Evolutionary conservation across 78 protist genomes (phyloP).

Genomic region (Dictyostelium intermedium): DNA sequence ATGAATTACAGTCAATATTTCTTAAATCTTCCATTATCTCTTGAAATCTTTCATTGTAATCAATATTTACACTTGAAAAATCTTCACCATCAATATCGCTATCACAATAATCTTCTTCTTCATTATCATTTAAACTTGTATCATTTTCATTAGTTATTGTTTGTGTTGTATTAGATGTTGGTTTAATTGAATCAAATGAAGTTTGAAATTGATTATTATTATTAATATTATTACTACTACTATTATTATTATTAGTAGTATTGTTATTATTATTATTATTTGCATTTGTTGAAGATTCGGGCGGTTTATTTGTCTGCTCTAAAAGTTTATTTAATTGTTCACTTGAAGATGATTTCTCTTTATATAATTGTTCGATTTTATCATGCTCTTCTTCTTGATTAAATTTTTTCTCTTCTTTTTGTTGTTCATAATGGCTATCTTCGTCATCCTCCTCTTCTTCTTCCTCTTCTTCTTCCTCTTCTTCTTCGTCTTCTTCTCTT

Average conservation of each 20-base stretch:
- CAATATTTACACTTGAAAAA: slow-evolving; percentile 48
- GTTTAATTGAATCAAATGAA: not conserved
- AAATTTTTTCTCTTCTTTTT: not conserved
- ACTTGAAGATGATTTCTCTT: not conserved
- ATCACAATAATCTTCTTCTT: slow-evolving; percentile 74
- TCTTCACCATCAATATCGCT: slow-evolving; percentile 82
- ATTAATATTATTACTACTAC: no score
- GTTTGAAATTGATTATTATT: not conserved
- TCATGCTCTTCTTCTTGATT: slow-evolving; percentile 9
- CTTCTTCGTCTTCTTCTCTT: not conserved
- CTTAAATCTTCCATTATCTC: slow-evolving; percentile 75
- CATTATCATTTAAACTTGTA: not conserved
- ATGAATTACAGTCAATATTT: slow-evolving; percentile 55
- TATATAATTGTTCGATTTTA: slow-evolving; percentile 29
- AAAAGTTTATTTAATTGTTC: not conserved
- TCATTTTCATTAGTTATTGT: not conserved
- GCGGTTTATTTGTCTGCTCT: not conserved
- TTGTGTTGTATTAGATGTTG: not conserved
- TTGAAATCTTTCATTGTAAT: slow-evolving; percentile 75
- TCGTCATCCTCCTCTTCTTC: not conserved
- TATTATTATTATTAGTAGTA: no score
- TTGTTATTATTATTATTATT: not conserved
- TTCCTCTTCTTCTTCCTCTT: not conserved
- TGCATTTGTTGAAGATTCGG: not conserved
- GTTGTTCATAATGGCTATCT: not conserved